Evolutionary conservation across 106 monocot genomes (phyloP).

Genomic region (Dendrobium nobile): DNA sequence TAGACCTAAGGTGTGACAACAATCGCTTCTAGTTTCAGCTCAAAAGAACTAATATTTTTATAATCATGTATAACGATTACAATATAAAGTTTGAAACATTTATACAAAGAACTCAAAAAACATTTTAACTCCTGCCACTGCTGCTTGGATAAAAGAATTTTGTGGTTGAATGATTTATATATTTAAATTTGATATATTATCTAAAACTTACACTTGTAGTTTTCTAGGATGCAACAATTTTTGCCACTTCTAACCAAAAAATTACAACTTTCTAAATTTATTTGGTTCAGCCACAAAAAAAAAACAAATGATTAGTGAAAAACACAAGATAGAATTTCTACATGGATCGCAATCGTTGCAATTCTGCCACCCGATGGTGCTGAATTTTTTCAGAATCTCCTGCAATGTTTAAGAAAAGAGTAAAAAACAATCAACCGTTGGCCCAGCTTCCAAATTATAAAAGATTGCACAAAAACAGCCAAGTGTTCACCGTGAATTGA

Average conservation of each 20-base stretch:
- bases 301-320: not conserved
- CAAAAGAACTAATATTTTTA: not conserved
- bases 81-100: not conserved
- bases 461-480: not conserved
- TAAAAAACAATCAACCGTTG: not conserved
- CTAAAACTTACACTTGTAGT: not conserved
- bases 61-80: not conserved
- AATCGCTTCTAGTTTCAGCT: not conserved
- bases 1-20: not conserved
- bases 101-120: not conserved
- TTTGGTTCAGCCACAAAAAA: not conserved
- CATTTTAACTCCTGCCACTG: not conserved
- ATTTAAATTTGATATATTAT: not conserved
- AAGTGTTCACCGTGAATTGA: not conserved
- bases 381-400: slow-evolving; percentile 84
- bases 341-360: slow-evolving; percentile 96
- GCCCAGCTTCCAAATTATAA: not conserved
- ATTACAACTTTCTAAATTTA: not conserved
- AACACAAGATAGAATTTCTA: slow-evolving; percentile 14
- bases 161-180: not conserved
- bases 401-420: slow-evolving; percentile 6
- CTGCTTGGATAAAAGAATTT: not conserved
- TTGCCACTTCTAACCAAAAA: not conserved
- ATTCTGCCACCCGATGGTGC: slow-evolving; percentile 85
- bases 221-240: not conserved